These are phyloP conservation scores for Beverwykella pulmonaria DNA, from an alignment of 495 filamentous ascomycete genomes.

Conservation along the genomic window DNA sequence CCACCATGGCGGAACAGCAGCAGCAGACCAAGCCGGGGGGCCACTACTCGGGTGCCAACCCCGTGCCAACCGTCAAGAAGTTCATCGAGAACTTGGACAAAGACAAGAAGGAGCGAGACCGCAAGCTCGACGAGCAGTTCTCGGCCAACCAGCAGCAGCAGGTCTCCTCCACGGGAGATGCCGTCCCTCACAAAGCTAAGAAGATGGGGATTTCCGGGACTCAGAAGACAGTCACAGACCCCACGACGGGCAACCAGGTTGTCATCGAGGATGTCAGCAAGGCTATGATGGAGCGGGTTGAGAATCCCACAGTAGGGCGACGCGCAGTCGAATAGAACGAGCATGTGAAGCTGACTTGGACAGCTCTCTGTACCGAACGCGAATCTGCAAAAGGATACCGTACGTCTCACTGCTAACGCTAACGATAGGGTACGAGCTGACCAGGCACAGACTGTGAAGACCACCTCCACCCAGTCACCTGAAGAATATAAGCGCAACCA, in stretches of 20 bases:
- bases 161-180: constrained; percentile 42
- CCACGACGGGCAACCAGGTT: constrained; percentile 80
- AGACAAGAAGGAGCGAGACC: constrained; percentile 76
- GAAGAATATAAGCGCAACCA: constrained; percentile 80
- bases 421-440: constrained; percentile 32
- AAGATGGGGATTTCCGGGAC: constrained; percentile 55
- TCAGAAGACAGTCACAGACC: constrained; percentile 77
- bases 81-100: constrained; percentile 77
- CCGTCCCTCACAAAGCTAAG: constrained; percentile 48
- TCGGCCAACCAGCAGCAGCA: constrained; percentile 55
- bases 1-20: constrained; percentile 41
- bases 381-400: constrained; percentile 75
- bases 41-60: constrained; percentile 68
- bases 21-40: constrained; percentile 45
- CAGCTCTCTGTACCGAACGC: constrained; percentile 86
- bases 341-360: not conserved
- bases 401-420: constrained; percentile 42
- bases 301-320: constrained; percentile 65
- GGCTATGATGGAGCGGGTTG: constrained; percentile 68
- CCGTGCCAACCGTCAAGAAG: constrained; percentile 82
- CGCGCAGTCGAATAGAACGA: not conserved
- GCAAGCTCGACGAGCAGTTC: constrained; percentile 65
- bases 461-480: constrained; percentile 62
- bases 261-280: constrained; percentile 81
- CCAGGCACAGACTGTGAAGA: constrained; percentile 58